phyloP scores from a whole-genome alignment of 306 rosid genomes.

The Casuarina equisetifolia region DNA sequence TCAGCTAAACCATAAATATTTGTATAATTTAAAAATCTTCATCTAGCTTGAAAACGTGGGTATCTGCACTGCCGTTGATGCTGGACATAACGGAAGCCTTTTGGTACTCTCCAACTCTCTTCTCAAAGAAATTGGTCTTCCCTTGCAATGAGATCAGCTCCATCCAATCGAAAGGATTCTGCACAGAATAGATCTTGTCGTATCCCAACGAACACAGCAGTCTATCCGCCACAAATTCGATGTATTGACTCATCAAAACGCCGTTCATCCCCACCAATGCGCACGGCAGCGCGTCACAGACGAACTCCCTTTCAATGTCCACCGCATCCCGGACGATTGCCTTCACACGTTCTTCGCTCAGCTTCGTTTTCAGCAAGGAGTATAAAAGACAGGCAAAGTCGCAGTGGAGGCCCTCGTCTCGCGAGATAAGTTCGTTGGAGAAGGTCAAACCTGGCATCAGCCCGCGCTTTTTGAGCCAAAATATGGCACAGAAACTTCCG shows the following conservation, averaged over 20 bases:
- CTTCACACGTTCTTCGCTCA: slow-evolving; percentile 59
- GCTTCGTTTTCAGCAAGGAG: slow-evolving; percentile 44
- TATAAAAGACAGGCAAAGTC: slow-evolving; percentile 79
- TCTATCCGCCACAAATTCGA: slow-evolving; percentile 83
- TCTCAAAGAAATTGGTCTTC: slow-evolving; percentile 86
- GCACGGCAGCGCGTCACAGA: slow-evolving; percentile 83
- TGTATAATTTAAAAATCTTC: slow-evolving; percentile 51
- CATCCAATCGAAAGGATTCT: slow-evolving; percentile 95
- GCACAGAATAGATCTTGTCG: slow-evolving; percentile 53
- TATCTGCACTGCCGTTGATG: slow-evolving; percentile 47
- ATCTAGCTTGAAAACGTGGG: slow-evolving; percentile 61
- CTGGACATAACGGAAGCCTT: slow-evolving; percentile 80
- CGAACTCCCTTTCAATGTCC: slow-evolving; percentile 73
- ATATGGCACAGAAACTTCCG: slow-evolving; percentile 79
- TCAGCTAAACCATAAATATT: neutral
- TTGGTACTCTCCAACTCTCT: slow-evolving; percentile 85
- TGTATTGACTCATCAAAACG: slow-evolving; percentile 69
- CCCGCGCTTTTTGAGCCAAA: slow-evolving; percentile 90
- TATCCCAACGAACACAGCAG: slow-evolving; percentile 61
- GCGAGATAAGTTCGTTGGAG: slow-evolving; percentile 81
- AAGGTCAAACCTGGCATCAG: slow-evolving; percentile 79
- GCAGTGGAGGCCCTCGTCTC: slow-evolving; percentile 83
- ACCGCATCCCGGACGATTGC: slow-evolving; percentile 60
- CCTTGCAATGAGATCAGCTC: slow-evolving; percentile 90
- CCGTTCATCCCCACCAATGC: slow-evolving; percentile 84